Percentiles rank a stretch among this genome's conserved stretches.
These are phyloP conservation scores for Strigomonas oncopelti DNA, from an alignment of 208 protist species.

Conservation along the genomic window DNA sequence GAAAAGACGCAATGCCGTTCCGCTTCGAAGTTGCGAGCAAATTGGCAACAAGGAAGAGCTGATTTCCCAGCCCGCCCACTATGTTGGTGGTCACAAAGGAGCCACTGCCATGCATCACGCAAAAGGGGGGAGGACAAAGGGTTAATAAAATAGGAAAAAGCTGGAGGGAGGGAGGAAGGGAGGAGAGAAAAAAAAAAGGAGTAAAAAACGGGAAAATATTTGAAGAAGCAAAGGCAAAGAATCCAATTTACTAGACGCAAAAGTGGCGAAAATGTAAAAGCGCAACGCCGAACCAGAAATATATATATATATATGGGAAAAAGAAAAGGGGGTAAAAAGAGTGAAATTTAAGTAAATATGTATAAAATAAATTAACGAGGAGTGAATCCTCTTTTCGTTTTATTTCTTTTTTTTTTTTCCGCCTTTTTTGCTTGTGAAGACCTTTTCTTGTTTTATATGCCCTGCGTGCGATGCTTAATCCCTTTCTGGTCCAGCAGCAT, in stretches of 20 bases:
- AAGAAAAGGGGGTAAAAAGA: not conserved
- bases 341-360: slow-evolving; percentile 2
- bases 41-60: slow-evolving; percentile 83
- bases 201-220: not conserved
- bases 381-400: not conserved
- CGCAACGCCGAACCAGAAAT: slow-evolving; percentile 17
- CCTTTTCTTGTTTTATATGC: not conserved
- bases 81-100: slow-evolving; percentile 65
- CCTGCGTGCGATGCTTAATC: slow-evolving; percentile 64
- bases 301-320: not conserved
- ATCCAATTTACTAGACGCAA: slow-evolving; percentile 6
- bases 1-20: slow-evolving; percentile 33
- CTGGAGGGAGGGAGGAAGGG: not conserved
- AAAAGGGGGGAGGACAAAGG: not conserved
- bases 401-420: slow-evolving; percentile 3
- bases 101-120: not conserved
- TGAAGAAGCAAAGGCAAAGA: slow-evolving; percentile 3
- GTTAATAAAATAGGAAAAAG: not conserved
- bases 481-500: slow-evolving; percentile 77
- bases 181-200: slow-evolving; percentile 18
- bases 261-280: slow-evolving; percentile 20
- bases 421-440: slow-evolving; percentile 14
- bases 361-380: too few species aligned
- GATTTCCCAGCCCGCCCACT: slow-evolving; percentile 82
- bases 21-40: slow-evolving; percentile 63